Percentiles rank a stretch among this genome's conserved stretches.
Evolutionary conservation across 1,284 basidiomycete species (phyloP).

Genomic region (Ustilago shanxiensis): DNA sequence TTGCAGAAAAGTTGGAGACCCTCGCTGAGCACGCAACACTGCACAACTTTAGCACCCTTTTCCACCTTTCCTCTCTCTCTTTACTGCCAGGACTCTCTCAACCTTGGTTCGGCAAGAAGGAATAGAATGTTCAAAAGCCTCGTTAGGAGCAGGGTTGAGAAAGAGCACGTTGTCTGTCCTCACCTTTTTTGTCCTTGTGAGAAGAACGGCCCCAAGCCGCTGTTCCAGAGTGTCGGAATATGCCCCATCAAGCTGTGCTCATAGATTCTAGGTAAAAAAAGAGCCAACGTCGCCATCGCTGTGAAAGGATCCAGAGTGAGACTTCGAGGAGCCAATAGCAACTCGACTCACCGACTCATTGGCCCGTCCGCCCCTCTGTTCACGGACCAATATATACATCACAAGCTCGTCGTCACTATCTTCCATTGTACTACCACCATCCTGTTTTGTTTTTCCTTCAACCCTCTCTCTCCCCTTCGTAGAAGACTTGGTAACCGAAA

Average conservation of each 20-base stretch:
- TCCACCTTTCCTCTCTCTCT: not conserved
- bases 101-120: not conserved
- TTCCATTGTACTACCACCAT: not conserved
- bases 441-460: not conserved
- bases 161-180: conserved; percentile 18
- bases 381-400: conserved; percentile 26
- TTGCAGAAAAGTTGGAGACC: not conserved
- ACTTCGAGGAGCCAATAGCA: not conserved
- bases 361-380: conserved; percentile 9
- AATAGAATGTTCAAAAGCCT: not conserved
- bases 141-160: not conserved
- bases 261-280: not conserved
- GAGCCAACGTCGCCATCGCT: conserved; percentile 6
- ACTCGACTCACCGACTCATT: conserved; percentile 1
- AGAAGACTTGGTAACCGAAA: conserved; percentile 9
- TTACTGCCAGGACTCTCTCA: not conserved
- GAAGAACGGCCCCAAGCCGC: conserved; percentile 20
- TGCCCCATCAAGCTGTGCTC: not conserved
- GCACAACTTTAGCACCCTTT: conserved; percentile 6
- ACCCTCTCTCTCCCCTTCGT: not conserved
- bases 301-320: not conserved
- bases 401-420: not conserved
- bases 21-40: conserved; percentile 13
- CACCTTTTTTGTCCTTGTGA: not conserved
- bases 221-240: conserved; percentile 13